Base-by-base conservation (phyloP, 306 rosid species). In the Acacia acuminata region DNA sequence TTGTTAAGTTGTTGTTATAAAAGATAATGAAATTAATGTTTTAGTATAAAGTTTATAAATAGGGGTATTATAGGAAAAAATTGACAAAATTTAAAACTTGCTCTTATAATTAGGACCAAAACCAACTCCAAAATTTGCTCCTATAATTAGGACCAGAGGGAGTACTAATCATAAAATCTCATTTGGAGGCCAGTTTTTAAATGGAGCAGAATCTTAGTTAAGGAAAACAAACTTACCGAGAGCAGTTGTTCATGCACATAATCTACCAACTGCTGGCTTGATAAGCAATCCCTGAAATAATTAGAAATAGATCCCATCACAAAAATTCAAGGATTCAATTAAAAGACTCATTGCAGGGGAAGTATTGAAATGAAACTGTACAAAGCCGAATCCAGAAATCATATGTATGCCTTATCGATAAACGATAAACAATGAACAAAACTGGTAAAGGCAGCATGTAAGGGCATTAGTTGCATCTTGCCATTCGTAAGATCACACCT, bases 261-360 rank as follows among this genome's bases (percentile, higher is more conserved):
- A 84, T 94, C 92, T 17, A 96, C 98, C 85, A 94, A 80, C 79
- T 96, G 96, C 84, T 96, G 99, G 91, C 98, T 94, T 76, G 98
- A 89, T 96, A 94, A 83, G 94, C 99, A 94, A 82, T 94, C 99
- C 99, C 99, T 96, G 91, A 76, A 90, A 83, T 77, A 82, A 88
- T 76, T 55, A 81, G 79, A 89, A 65, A 66, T 34, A 78, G 79
- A 44, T 71, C 43, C 73, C 50, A 16, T 22, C 77, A 84, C 50
- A 63, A 70, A 44, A 53, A 58, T 24, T 76, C 40, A 13, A 24
- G 70, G 70, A 56, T 58, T 76, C 42, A 12, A 40, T 50, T 5
- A 8, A 60, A 8, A 14, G 38, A 75, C n/a, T n/a, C 20, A 4
- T 34, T 75, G n/a, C 22, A 61, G 60, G 78, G 65, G 30, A 51